Percentiles rank a stretch among this genome's conserved stretches.
These are phyloP conservation scores for Microsporum ferrugineum DNA, from an alignment of 2,329 filamentous ascomycete genomes.

Conservation along the genomic window DNA sequence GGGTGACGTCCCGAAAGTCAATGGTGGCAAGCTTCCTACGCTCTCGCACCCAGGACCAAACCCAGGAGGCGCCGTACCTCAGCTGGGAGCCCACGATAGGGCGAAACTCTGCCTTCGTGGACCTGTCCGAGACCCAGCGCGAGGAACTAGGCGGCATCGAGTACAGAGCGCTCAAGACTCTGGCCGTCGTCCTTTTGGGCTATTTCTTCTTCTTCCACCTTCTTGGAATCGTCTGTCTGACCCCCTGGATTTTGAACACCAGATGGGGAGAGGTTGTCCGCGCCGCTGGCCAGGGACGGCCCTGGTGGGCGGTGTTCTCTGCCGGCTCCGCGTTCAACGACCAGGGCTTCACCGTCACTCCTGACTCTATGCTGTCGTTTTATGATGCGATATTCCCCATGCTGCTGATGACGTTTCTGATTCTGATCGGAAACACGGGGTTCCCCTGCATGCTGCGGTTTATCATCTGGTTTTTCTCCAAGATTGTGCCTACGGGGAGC, in stretches of 20 bases:
- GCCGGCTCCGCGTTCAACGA: conserved; percentile 85
- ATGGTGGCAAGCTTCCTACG: conserved; percentile 26
- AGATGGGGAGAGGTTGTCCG: conserved; percentile 57
- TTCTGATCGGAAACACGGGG: conserved; percentile 88
- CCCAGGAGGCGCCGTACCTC: conserved; percentile 60
- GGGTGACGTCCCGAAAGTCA: conserved; percentile 18
- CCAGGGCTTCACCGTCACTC: conserved; percentile 82
- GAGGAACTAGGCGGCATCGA: conserved; percentile 95
- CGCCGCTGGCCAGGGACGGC: conserved; percentile 48
- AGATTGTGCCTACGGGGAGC: conserved; percentile 52
- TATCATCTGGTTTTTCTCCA: conserved; percentile 72
- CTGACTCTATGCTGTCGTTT: conserved; percentile 89
- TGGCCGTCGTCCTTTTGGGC: conserved; percentile 62
- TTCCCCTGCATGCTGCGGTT: conserved; percentile 92
- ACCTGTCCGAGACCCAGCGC: conserved; percentile 77
- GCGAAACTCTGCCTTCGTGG: conserved; percentile 84
- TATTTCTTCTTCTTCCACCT: conserved; percentile 81
- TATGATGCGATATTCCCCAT: conserved; percentile 63
- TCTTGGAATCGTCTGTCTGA: conserved; percentile 58
- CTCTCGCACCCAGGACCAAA: conserved; percentile 28
- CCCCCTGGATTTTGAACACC: conserved; percentile 67
- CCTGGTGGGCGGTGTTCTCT: conserved; percentile 91
- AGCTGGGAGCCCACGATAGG: conserved; percentile 89
- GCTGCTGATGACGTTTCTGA: conserved; percentile 69
- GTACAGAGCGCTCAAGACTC: conserved; percentile 78